Percentiles rank a stretch among this genome's conserved stretches.
These are phyloP conservation scores for Sclerotinia minor DNA, from an alignment of 2,329 filamentous ascomycete genomes.

Conservation along the genomic window DNA sequence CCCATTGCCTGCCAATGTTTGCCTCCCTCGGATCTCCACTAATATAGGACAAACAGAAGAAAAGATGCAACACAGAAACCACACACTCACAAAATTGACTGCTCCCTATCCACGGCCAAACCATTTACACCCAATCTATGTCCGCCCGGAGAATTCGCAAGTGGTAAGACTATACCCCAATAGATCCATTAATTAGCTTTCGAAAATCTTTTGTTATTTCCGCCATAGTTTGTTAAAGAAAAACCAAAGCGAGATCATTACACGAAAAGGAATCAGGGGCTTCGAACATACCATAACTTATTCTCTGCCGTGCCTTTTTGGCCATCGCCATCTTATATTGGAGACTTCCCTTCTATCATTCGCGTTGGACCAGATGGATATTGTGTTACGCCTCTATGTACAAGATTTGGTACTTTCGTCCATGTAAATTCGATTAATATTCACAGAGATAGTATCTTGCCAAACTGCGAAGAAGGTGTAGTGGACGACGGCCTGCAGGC, in stretches of 20 bases:
- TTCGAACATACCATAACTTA: constrained; percentile 62
- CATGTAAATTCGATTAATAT: background rate
- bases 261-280: background rate
- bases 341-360: background rate
- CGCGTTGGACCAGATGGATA: background rate
- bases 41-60: constrained; percentile 19
- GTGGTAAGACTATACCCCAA: constrained; percentile 60
- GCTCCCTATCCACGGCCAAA: constrained; percentile 79
- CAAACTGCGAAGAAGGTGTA: background rate
- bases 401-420: background rate
- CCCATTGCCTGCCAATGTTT: background rate
- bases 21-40: constrained; percentile 6
- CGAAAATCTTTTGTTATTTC: constrained; percentile 18
- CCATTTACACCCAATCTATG: constrained; percentile 95
- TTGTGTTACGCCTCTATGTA: constrained; percentile 5
- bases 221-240: background rate
- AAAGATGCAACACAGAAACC: background rate
- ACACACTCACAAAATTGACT: constrained; percentile 72
- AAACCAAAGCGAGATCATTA: background rate
- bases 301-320: constrained; percentile 68
- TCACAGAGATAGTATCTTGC: constrained; percentile 1
- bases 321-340: constrained; percentile 50
- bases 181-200: background rate
- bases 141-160: constrained; percentile 73
- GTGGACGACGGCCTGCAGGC: constrained; percentile 13